These are phyloP conservation scores for Alternaria triticimaculans DNA, from an alignment of 2,329 filamentous ascomycete genomes.

Conservation along the genomic window DNA sequence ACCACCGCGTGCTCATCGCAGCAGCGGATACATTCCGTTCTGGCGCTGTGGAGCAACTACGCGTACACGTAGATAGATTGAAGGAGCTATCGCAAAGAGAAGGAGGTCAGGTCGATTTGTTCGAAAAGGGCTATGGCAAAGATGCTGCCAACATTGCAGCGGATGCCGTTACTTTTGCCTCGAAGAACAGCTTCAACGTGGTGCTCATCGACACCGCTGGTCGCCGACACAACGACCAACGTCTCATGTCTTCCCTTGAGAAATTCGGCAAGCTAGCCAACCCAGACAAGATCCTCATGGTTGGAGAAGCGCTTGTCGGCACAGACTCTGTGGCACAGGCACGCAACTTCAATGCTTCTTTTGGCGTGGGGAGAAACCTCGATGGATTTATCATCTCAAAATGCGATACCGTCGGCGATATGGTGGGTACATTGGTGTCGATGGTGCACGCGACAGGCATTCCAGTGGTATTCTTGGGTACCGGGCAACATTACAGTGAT, in stretches of 20 bases:
- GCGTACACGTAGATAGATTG: slow-evolving; percentile 92
- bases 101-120: slow-evolving; percentile 81
- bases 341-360: slow-evolving; percentile 92
- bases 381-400: slow-evolving; percentile 99
- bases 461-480: slow-evolving; percentile 89
- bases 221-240: slow-evolving; percentile 90
- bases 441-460: slow-evolving; percentile 98
- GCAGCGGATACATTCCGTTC: slow-evolving; percentile 97
- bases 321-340: slow-evolving; percentile 96
- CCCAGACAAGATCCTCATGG: slow-evolving; percentile 99
- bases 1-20: slow-evolving; percentile 91
- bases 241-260: slow-evolving; percentile 94
- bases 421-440: slow-evolving; percentile 94
- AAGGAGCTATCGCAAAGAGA: slow-evolving; percentile 87
- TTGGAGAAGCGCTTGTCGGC: slow-evolving; percentile 89
- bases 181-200: slow-evolving; percentile 81
- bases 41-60: slow-evolving; percentile 94
- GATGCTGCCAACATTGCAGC: slow-evolving; percentile 95
- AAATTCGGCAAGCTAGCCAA: slow-evolving; percentile 97
- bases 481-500: slow-evolving; percentile 72
- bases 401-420: slow-evolving; percentile 98
- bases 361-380: slow-evolving; percentile 78
- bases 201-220: slow-evolving; percentile 97
- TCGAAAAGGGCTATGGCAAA: slow-evolving; percentile 97
- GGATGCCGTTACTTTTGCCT: slow-evolving; percentile 85